Evolutionary conservation across 75 land plant genomes (phyloP).

Genomic region (Ceratopteris richardii): DNA sequence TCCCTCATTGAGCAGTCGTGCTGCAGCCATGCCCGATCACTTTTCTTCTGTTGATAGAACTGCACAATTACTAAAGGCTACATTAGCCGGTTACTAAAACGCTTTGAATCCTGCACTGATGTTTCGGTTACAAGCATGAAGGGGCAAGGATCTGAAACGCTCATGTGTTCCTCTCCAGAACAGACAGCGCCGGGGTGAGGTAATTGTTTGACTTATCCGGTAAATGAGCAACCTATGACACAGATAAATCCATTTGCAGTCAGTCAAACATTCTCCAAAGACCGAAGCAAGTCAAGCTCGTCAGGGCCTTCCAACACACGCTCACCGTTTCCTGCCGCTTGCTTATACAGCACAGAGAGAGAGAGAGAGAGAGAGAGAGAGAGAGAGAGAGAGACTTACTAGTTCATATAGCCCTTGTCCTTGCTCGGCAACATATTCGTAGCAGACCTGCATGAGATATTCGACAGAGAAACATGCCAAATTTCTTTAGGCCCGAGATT

Average conservation of each 20-base stretch:
- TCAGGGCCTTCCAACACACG: background rate
- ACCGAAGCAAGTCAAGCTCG: background rate
- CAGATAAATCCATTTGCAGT: background rate
- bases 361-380: slow-evolving; percentile 7
- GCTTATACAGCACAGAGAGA: no score
- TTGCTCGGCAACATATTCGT: slow-evolving; percentile 85
- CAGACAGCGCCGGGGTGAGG: slow-evolving; percentile 85
- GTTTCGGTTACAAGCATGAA: background rate
- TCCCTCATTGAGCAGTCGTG: no score
- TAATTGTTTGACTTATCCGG: slow-evolving; percentile 98
- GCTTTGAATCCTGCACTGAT: background rate
- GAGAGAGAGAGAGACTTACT: slow-evolving; percentile 35
- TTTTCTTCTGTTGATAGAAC: background rate
- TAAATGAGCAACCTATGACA: slow-evolving; percentile 83
- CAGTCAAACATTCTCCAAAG: background rate
- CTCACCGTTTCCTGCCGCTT: background rate
- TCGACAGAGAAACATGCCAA: background rate
- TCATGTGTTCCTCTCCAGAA: slow-evolving; percentile 89
- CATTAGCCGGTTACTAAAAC: background rate
- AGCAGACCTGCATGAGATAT: slow-evolving; percentile 64
- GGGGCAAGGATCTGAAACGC: background rate
- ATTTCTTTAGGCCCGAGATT: no score
- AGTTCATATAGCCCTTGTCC: slow-evolving; percentile 93
- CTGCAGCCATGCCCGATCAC: background rate
- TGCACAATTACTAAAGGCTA: background rate